These are phyloP conservation scores for Phlegmacium glaucopus DNA, from an alignment of 768 basidiomycete genomes.

Conservation along the genomic window DNA sequence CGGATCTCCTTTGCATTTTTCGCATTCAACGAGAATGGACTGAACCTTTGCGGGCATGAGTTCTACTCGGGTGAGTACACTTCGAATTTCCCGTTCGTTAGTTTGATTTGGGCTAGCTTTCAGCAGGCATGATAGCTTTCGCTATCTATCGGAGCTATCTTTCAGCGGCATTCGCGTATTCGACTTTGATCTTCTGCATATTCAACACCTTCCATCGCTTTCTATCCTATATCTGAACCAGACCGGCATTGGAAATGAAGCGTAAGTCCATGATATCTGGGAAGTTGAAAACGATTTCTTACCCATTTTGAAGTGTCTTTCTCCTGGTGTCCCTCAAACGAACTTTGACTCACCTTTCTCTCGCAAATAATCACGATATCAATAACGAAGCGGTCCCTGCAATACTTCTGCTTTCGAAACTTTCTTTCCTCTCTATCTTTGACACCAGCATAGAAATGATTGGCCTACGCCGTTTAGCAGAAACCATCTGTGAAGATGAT, in stretches of 20 bases:
- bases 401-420: constrained; percentile 42
- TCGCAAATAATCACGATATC: constrained; percentile 51
- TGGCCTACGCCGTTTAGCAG: constrained; percentile 52
- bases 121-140: constrained; percentile 47
- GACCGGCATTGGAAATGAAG: constrained; percentile 60
- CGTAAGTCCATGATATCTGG: constrained; percentile 33
- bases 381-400: constrained; percentile 56
- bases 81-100: background rate
- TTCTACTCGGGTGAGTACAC: constrained; percentile 38
- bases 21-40: constrained; percentile 42
- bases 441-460: constrained; percentile 55
- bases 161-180: constrained; percentile 41
- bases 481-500: constrained; percentile 29
- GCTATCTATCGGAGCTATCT: constrained; percentile 45
- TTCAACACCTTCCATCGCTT: constrained; percentile 53
- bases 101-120: constrained; percentile 37
- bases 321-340: constrained; percentile 53
- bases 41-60: constrained; percentile 44
- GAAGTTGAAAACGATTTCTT: background rate
- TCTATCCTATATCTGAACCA: constrained; percentile 43
- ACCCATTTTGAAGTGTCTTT: constrained; percentile 40
- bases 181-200: constrained; percentile 46
- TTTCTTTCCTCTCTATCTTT: constrained; percentile 48
- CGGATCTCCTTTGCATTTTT: constrained; percentile 45
- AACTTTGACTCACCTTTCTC: constrained; percentile 48